phyloP scores from a whole-genome alignment of 371 early-diverging fungal species.

The Nosema muscidifuracis region DNA sequence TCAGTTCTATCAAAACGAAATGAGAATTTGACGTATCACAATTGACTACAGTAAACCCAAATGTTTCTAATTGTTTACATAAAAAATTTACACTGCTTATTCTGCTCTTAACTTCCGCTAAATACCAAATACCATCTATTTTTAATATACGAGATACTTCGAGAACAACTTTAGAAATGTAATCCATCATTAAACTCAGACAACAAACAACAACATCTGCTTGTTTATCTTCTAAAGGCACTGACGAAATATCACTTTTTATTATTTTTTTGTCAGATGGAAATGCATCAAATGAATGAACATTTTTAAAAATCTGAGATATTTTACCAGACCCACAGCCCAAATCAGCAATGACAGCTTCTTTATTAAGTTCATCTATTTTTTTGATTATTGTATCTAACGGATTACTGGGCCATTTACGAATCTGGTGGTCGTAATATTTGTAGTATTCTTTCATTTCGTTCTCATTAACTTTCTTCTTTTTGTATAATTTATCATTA shows the following conservation, averaged over 20 bases:
- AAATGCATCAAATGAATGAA: conserved; percentile 82
- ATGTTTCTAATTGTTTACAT: conserved; percentile 40
- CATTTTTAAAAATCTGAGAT: conserved; percentile 67
- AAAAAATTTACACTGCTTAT: conserved; percentile 49
- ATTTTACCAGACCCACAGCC: conserved; percentile 94
- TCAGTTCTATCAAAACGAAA: conserved; percentile 60
- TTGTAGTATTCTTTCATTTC: conserved; percentile 71
- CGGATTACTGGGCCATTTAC: conserved; percentile 90
- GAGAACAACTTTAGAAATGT: conserved; percentile 75
- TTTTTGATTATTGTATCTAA: conserved; percentile 74
- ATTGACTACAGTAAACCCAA: conserved; percentile 54
- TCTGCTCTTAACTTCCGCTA: conserved; percentile 61
- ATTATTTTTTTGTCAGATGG: conserved; percentile 73
- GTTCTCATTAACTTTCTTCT: conserved; percentile 48
- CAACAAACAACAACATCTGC: conserved; percentile 85
- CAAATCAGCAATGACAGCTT: conserved; percentile 72
- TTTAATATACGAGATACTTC: conserved; percentile 83
- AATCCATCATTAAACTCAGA: conserved; percentile 88
- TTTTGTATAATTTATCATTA: conserved; percentile 62
- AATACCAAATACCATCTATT: conserved; percentile 65
- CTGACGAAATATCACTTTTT: conserved; percentile 77
- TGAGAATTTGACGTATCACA: conserved; percentile 55
- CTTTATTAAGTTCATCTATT: conserved; percentile 59
- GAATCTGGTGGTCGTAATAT: conserved; percentile 84
- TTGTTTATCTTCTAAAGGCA: conserved; percentile 68